A percentile compares a stretch with the other conserved stretches of the same genome.
Conservation (phyloP, 2,329 filamentous ascomycete genomes). For the Neoscytalidium dimidiatum region DNA sequence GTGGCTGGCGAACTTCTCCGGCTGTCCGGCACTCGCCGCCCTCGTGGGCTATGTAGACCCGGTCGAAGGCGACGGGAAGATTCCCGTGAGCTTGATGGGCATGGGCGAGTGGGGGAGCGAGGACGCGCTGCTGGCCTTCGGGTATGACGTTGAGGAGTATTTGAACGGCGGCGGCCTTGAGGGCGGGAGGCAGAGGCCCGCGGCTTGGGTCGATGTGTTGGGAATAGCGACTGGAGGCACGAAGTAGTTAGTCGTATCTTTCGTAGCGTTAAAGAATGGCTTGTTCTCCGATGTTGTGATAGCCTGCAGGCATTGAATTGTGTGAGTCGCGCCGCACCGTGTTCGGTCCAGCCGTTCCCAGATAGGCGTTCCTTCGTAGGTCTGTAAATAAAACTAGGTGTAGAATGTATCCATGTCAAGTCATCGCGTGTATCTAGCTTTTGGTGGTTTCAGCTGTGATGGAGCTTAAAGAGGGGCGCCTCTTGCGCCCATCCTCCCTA, state of each 20-base stretch:
- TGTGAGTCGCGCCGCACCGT: no score
- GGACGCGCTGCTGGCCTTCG: conserved; percentile 55
- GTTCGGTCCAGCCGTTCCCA: no score
- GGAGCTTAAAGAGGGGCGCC: no score
- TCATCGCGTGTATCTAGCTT: no score
- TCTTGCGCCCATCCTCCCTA: no score
- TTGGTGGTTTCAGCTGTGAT: no score
- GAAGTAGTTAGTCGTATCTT: neutral
- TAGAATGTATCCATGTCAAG: no score
- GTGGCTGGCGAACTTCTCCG: conserved; percentile 81
- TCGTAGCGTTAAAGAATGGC: neutral
- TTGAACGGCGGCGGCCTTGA: conserved; percentile 40
- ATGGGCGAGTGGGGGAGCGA: conserved; percentile 59
- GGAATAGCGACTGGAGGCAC: conserved; percentile 21
- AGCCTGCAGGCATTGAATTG: no score
- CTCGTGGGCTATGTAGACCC: conserved; percentile 73
- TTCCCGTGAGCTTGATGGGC: conserved; percentile 57
- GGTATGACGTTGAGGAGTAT: conserved; percentile 53
- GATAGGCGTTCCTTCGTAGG: no score
- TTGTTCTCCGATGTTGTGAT: no score
- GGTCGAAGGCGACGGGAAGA: conserved; percentile 57
- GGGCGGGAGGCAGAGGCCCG: conserved; percentile 38
- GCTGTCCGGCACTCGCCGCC: conserved; percentile 72
- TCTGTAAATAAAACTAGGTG: no score
- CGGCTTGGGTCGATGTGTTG: conserved; percentile 44